Base-by-base conservation (phyloP, 768 basidiomycete genomes). In the Phanerodontia chrysosporium region DNA sequence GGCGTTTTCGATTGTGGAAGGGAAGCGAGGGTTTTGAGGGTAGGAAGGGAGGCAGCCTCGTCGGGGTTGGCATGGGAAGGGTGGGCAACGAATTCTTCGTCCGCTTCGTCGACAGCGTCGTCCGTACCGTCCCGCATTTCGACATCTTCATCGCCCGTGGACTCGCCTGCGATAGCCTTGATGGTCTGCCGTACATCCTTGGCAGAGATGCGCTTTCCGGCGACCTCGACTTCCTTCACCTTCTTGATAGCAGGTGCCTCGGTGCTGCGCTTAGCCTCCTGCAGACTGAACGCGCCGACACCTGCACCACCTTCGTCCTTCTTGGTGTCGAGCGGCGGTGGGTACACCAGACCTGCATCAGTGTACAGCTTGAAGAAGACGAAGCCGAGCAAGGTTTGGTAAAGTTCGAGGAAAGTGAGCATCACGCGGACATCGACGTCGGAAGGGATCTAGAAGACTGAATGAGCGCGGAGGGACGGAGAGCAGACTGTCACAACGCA, bases 381-480 rank as follows among this genome's bases (percentile, higher is more conserved):
- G 69, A 99, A 99, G 6, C 92, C 93, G 28, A 98, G 85, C 9
- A 98, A 76, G 1, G 96, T 98, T 74, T 98, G 95, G 74, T 99
- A 98, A 10, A 99, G 83, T 72, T 99, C 97, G 67, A 99, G 76
- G 78, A 99, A 99, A 7, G 97, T 99, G 60, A 97, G 74, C 87
- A 99, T 95, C 51, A 99, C 97, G 45, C 97, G 90, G 69, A 97
- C 88, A 71, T 99, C 97, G 57, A 99, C 96, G 69, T 98, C 96
- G 35, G 86, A 73, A 7, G 97, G 97, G 61, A 98, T 86, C 94
- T 98, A 63, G 2, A 39, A 1, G 28, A 39, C 21, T 49, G 55
- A 49, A 16, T 25, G 21, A 30, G 28, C 13, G 10, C 22, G 32
- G 12, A 12, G 21, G n/a, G n/a, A n/a, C 13, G 24, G 6, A 57